These are phyloP conservation scores for Colletotrichum zoysiae DNA, from an alignment of 2,329 filamentous ascomycete genomes.

Conservation along the genomic window DNA sequence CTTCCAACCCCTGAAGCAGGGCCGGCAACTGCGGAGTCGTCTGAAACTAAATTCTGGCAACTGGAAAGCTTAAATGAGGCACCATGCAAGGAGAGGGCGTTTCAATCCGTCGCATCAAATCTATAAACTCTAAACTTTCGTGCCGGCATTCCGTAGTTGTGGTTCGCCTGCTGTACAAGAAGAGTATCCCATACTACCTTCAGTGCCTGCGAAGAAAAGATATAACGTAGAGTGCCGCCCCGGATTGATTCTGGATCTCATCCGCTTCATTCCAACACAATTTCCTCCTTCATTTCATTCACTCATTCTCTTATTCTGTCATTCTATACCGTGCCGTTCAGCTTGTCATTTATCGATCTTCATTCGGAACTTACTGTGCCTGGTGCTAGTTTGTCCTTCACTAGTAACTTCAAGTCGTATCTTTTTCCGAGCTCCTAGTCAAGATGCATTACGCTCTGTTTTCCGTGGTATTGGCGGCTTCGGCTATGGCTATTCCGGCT, in stretches of 20 bases:
- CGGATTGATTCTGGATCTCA: background rate
- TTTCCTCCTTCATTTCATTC: background rate
- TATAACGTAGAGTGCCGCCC: background rate
- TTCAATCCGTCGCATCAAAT: no score
- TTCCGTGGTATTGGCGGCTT: background rate
- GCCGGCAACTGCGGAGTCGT: no score
- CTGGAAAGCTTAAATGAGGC: background rate
- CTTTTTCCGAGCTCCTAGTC: background rate
- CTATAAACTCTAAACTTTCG: no score
- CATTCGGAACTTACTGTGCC: background rate
- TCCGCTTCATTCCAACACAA: no score
- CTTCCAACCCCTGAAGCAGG: no score
- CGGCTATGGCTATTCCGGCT: background rate
- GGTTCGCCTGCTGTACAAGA: no score
- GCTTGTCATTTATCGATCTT: background rate
- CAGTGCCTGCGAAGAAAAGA: background rate
- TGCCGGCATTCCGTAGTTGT: no score
- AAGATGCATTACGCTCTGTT: background rate
- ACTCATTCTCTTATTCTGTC: background rate
- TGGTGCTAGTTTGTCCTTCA: background rate
- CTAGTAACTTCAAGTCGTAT: background rate
- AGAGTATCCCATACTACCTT: background rate
- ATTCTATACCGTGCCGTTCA: no score
- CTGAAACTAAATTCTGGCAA: background rate
- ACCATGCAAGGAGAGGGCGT: no score